Evolutionary conservation across 148 eudicot species (phyloP).

Genomic region (Persicaria tinctoria): DNA sequence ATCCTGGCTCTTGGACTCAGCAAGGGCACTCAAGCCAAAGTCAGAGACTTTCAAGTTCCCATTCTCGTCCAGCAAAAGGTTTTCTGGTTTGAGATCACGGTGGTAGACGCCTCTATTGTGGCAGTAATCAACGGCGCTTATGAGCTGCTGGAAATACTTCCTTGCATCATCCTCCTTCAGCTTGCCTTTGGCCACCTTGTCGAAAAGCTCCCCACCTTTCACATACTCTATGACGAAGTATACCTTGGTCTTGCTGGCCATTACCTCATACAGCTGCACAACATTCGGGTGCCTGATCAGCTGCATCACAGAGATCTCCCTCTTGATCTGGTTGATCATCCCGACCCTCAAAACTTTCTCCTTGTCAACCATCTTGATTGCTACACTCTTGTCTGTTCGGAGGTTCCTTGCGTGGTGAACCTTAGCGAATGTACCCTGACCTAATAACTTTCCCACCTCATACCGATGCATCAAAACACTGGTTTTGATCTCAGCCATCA

Average conservation of each 20-base stretch:
- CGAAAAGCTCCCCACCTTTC: conserved; percentile 40
- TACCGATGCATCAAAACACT: conserved; percentile 30
- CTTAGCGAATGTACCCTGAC: conserved; percentile 55
- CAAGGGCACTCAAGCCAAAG: conserved; percentile 40
- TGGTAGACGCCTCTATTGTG: conserved; percentile 49
- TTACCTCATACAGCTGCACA: conserved; percentile 41
- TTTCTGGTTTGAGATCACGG: conserved; percentile 44
- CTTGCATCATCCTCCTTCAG: conserved; percentile 31
- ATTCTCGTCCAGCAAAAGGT: conserved; percentile 34
- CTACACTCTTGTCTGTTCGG: conserved; percentile 29
- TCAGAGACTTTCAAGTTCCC: conserved; percentile 39
- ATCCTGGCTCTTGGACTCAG: conserved; percentile 37
- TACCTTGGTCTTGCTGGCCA: conserved; percentile 41
- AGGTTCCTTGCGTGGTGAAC: conserved; percentile 41
- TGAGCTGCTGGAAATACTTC: conserved; percentile 42
- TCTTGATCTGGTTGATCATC: conserved; percentile 42
- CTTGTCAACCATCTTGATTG: conserved; percentile 39
- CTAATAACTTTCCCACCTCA: conserved; percentile 38
- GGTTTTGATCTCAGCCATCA: conserved; percentile 19
- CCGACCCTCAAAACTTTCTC: conserved; percentile 41
- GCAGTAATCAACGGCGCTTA: conserved; percentile 47
- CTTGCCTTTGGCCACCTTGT: conserved; percentile 41
- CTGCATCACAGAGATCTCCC: conserved; percentile 49
- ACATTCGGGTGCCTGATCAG: conserved; percentile 42
- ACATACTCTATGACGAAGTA: conserved; percentile 45